phyloP scores from a whole-genome alignment of 352 stramenopile species.

The Phytophthora syringae region DNA sequence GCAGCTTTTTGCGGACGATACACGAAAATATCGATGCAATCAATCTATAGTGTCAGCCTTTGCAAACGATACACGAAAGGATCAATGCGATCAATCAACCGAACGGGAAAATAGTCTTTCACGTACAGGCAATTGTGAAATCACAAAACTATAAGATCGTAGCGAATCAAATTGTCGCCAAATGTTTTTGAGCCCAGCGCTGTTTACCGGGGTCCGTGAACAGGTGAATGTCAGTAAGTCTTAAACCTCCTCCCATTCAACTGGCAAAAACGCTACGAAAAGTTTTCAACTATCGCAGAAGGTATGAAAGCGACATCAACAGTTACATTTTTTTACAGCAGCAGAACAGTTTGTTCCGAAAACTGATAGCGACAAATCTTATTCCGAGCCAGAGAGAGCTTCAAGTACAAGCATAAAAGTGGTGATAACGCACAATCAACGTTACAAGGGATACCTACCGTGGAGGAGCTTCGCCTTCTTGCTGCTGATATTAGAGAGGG shows the following conservation, averaged over 20 bases:
- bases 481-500: slow-evolving; percentile 33
- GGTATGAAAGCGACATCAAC: background rate
- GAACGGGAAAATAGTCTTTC: background rate
- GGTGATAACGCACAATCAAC: background rate
- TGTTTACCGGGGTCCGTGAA: background rate
- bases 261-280: background rate
- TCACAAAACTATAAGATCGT: background rate
- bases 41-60: too few relatives aligned
- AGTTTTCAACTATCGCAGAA: background rate
- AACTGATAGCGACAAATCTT: background rate
- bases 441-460: slow-evolving; percentile 26
- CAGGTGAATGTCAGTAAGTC: background rate
- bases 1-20: too few relatives aligned
- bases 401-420: slow-evolving; percentile 4
- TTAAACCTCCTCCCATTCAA: background rate
- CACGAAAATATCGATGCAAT: too few relatives aligned
- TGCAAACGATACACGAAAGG: too few relatives aligned
- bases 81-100: too few relatives aligned
- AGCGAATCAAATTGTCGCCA: background rate
- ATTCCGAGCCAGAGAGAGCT: slow-evolving; percentile 5
- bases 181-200: background rate
- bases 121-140: background rate
- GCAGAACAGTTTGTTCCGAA: slow-evolving; percentile 5
- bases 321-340: background rate
- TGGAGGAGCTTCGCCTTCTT: slow-evolving; percentile 29